Conservation (phyloP, 1,139 yeast species). For the Lodderomyces beijingensis region DNA sequence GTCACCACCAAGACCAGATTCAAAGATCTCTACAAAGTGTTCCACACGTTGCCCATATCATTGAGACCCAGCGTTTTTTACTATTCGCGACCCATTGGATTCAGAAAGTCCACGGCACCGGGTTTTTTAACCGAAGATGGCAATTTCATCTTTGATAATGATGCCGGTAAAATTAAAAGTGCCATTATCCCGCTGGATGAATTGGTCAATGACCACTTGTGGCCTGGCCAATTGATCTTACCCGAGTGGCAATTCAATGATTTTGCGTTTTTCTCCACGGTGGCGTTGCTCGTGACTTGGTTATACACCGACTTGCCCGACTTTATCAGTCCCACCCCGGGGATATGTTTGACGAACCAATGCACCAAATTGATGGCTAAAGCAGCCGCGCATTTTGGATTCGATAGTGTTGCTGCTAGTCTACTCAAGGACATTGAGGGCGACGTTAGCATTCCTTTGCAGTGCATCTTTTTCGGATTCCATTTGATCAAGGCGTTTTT, state of each 20-base stretch:
- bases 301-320: constrained; percentile 92
- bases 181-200: constrained; percentile 39
- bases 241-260: constrained; percentile 72
- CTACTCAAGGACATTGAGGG: constrained; percentile 45
- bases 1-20: constrained; percentile 57
- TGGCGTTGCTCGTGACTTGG: constrained; percentile 58
- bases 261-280: constrained; percentile 42
- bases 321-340: constrained; percentile 85
- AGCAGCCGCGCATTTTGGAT: constrained; percentile 31
- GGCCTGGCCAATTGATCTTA: constrained; percentile 88
- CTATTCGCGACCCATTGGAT: constrained; percentile 58
- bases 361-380: constrained; percentile 35
- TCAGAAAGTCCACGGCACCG: constrained; percentile 67
- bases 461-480: constrained; percentile 63
- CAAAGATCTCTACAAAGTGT: constrained; percentile 55
- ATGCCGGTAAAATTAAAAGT: constrained; percentile 47
- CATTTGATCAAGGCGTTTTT: constrained; percentile 60
- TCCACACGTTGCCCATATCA: constrained; percentile 64
- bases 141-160: constrained; percentile 61
- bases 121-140: constrained; percentile 87
- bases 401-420: constrained; percentile 36
- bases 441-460: constrained; percentile 46
- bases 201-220: constrained; percentile 52
- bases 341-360: constrained; percentile 74
- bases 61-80: constrained; percentile 79